phyloP scores from a whole-genome alignment of 2,329 filamentous ascomycete genomes.

The Lachnum nothofagi region DNA sequence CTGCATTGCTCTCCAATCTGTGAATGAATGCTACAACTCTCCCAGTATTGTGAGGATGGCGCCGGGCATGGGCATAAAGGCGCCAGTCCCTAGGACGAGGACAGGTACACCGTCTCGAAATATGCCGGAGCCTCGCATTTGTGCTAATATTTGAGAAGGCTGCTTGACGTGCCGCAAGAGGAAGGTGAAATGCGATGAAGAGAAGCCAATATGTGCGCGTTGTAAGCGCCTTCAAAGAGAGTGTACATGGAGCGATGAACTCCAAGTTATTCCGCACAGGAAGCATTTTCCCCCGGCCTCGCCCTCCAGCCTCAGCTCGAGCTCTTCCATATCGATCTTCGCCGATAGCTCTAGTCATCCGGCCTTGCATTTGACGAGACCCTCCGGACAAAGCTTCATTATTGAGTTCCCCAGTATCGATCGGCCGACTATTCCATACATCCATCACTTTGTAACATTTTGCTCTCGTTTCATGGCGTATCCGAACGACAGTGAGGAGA shows the following conservation, averaged over 20 bases:
- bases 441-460: constrained; percentile 32
- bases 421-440: constrained; percentile 25
- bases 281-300: background rate
- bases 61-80: constrained; percentile 29
- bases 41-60: constrained; percentile 18
- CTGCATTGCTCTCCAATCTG: no score
- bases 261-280: constrained; percentile 20
- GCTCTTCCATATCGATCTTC: background rate
- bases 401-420: constrained; percentile 30
- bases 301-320: background rate
- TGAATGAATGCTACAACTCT: background rate
- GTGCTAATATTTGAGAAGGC: constrained; percentile 41
- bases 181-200: constrained; percentile 69
- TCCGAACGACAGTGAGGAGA: constrained; percentile 29
- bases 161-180: constrained; percentile 63
- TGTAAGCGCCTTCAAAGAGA: constrained; percentile 28
- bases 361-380: constrained; percentile 7
- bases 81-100: constrained; percentile 28
- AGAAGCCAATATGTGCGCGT: constrained; percentile 55
- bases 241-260: constrained; percentile 28
- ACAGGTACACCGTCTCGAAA: constrained; percentile 20
- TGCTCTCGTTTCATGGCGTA: constrained; percentile 29
- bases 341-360: constrained; percentile 3
- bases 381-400: constrained; percentile 27
- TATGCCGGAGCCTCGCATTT: background rate